Percentiles rank a stretch among this genome's conserved stretches.
These are phyloP conservation scores for Dictyostelium discoideum DNA, from an alignment of 78 protist genomes.

Conservation along the genomic window DNA sequence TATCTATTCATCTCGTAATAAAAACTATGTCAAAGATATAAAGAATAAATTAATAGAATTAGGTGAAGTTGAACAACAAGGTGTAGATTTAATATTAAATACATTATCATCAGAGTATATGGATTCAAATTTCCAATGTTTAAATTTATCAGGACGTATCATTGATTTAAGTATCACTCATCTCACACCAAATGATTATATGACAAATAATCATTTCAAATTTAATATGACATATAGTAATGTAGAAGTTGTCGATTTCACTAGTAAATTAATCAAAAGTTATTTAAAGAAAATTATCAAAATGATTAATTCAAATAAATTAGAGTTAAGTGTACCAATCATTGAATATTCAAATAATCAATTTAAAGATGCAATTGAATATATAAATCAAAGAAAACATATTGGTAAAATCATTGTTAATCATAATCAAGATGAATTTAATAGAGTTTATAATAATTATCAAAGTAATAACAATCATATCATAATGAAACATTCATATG, in stretches of 20 bases:
- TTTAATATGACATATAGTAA: neutral
- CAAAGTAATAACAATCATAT: neutral
- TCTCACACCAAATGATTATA: neutral
- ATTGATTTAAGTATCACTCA: slow-evolving; percentile 26
- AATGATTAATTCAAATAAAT: neutral
- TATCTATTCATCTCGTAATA: neutral
- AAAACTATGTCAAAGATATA: neutral
- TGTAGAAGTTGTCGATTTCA: neutral
- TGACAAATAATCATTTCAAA: neutral
- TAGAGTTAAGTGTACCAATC: neutral
- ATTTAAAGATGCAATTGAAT: slow-evolving; percentile 3
- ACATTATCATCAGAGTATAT: neutral
- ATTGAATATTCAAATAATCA: neutral
- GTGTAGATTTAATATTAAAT: slow-evolving; percentile 35
- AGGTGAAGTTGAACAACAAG: neutral
- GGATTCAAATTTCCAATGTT: slow-evolving; percentile 8
- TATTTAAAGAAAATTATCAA: neutral
- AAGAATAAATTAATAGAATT: neutral
- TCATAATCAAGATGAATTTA: neutral
- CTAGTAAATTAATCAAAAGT: neutral
- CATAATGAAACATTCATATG: neutral
- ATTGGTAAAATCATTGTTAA: slow-evolving; percentile 53
- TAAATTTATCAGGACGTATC: slow-evolving; percentile 7
- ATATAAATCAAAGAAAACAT: slow-evolving; percentile 21
- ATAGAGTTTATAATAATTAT: neutral